Conservation (phyloP, 2,329 filamentous ascomycete genomes). For the Cordyceps fumosorosea region DNA sequence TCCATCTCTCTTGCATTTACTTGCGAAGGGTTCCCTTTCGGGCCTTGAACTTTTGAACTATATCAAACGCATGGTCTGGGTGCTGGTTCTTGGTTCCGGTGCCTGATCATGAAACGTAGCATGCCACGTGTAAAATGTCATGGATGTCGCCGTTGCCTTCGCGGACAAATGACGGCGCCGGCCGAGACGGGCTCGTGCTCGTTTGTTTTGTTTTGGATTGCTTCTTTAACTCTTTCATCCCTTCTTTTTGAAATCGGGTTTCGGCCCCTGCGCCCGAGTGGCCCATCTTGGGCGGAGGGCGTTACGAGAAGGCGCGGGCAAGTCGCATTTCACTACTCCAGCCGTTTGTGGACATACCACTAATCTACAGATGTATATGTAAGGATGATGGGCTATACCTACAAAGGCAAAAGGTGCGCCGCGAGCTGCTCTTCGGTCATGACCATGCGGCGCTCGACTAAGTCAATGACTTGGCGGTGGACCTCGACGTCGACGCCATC, state of each 20-base stretch:
- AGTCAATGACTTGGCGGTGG: constrained; percentile 35
- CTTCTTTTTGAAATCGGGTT: not conserved
- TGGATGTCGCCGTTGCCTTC: not conserved
- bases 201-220: not conserved
- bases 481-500: constrained; percentile 25
- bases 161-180: not conserved
- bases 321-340: too few relatives aligned
- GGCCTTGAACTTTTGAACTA: not conserved
- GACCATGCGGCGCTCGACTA: constrained; percentile 33
- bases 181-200: too few relatives aligned
- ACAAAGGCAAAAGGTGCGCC: constrained; percentile 18
- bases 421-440: constrained; percentile 30
- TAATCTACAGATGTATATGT: not conserved
- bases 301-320: not conserved
- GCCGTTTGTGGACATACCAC: too few relatives aligned
- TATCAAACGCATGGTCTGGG: not conserved
- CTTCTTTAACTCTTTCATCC: not conserved
- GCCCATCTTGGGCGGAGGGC: not conserved
- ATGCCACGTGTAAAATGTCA: not conserved
- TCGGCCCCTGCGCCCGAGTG: not conserved
- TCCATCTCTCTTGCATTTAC: not conserved
- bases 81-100: not conserved
- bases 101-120: not conserved
- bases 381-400: not conserved
- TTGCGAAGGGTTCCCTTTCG: too few relatives aligned